Evolutionary conservation across 2,329 filamentous ascomycete species (phyloP).

Genomic region (Neopestalotiopsis clavispora): DNA sequence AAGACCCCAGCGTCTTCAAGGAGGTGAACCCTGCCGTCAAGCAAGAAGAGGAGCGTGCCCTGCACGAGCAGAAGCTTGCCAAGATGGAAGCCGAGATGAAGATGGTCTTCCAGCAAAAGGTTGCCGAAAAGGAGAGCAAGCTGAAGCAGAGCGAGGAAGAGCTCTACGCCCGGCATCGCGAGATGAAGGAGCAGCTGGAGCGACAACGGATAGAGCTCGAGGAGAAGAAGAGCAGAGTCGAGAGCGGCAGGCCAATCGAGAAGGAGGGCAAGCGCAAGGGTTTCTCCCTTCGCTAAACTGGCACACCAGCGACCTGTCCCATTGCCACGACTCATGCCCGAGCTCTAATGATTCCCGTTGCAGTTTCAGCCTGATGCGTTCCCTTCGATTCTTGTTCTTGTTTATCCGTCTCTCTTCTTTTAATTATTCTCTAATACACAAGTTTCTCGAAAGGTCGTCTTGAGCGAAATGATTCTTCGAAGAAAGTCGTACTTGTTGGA

Average conservation of each 20-base stretch:
- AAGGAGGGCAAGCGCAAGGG: slow-evolving; percentile 99
- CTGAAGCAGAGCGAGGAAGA: slow-evolving; percentile 99
- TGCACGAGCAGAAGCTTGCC: slow-evolving; percentile 99
- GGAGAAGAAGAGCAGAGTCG: slow-evolving; percentile 96
- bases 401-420: slow-evolving; percentile 46
- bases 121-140: slow-evolving; percentile 99
- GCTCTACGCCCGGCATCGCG: slow-evolving; percentile 94
- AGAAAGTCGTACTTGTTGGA: background rate
- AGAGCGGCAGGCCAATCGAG: slow-evolving; percentile 93
- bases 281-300: slow-evolving; percentile 89
- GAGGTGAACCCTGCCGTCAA: slow-evolving; percentile 99
- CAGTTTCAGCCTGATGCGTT: slow-evolving; percentile 63
- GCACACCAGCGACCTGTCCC: slow-evolving; percentile 28
- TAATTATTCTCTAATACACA: slow-evolving; percentile 50
- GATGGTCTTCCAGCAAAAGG: slow-evolving; percentile 99
- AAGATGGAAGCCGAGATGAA: slow-evolving; percentile 99
- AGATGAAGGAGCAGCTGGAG: slow-evolving; percentile 99
- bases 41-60: slow-evolving; percentile 96
- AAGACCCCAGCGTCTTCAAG: slow-evolving; percentile 99
- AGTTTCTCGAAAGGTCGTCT: slow-evolving; percentile 33
- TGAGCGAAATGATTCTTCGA: slow-evolving; percentile 21
- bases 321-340: slow-evolving; percentile 57
- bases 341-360: slow-evolving; percentile 63
- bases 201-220: slow-evolving; percentile 93
- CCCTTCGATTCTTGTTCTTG: slow-evolving; percentile 51